Evolutionary conservation across 495 filamentous ascomycete species (phyloP).

Genomic region (Trichoderma orchidacearum): DNA sequence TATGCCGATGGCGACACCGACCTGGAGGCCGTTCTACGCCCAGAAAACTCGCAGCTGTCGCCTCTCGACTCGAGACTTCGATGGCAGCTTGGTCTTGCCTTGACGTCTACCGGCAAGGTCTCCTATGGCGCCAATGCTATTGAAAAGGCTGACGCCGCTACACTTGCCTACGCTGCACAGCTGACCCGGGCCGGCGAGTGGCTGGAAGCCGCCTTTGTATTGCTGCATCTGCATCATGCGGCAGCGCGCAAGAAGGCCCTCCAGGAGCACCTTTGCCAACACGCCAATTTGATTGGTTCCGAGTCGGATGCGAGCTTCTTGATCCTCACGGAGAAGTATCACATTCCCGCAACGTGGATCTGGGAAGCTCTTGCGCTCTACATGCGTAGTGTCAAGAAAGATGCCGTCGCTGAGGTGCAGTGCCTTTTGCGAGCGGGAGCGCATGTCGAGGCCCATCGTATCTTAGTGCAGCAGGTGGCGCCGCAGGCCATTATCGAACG

Average conservation of each 20-base stretch:
- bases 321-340: constrained; percentile 40
- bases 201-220: constrained; percentile 49
- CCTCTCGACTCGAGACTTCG: constrained; percentile 59
- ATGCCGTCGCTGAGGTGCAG: constrained; percentile 48
- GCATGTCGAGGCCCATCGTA: constrained; percentile 63
- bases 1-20: constrained; percentile 41
- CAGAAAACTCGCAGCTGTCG: constrained; percentile 47
- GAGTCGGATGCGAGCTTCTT: constrained; percentile 40
- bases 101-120: constrained; percentile 33
- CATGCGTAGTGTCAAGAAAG: constrained; percentile 48
- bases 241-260: constrained; percentile 46
- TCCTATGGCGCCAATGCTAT: constrained; percentile 17
- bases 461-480: constrained; percentile 58
- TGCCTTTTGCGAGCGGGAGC: constrained; percentile 57
- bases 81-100: constrained; percentile 61
- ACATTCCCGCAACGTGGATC: constrained; percentile 58
- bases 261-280: constrained; percentile 50
- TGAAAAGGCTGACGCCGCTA: constrained; percentile 46
- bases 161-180: constrained; percentile 56
- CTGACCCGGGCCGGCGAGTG: constrained; percentile 50
- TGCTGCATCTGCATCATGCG: constrained; percentile 57
- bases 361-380: constrained; percentile 68
- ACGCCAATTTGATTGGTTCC: constrained; percentile 34
- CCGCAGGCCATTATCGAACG: constrained; percentile 61
- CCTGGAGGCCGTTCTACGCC: constrained; percentile 42